Base-by-base conservation (phyloP, 1,139 yeast genomes). In the Geotrichum siamense region DNA sequence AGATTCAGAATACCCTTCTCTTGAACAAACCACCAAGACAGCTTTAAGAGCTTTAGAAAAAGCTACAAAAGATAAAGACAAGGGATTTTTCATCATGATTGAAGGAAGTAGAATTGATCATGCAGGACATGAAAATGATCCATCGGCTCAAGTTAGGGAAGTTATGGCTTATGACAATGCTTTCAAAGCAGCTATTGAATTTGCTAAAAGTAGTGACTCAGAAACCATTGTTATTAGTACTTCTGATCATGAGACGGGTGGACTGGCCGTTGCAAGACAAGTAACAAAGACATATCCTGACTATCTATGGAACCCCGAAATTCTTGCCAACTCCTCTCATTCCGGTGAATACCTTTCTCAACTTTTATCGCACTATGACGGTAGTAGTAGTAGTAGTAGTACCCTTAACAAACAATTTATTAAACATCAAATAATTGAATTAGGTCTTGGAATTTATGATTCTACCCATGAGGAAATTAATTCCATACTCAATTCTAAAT, bases 161-260 rank as follows among this genome's bases (percentile, higher is more conserved):
- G 83, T 81, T 2, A 62, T 82, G 50, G 87, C 85, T 1, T 86
- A 76, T 59, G 93, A 83, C 59, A 77, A 73, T 44, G 86, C 93
- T 3, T 82, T 82, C 62, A 61, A 72, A 52, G 79, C 82, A 5
- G 94, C 80, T 2, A 60, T 75, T 42, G 75, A 82, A 35, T 84
- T 76, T 59, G 83, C 82, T 31, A 75, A 79, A 50, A 56, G 69
- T 5, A 59, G 80, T 3, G 82, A 79, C 40, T 76, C 74, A 15
- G 94, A 84, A 51, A 85, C 94, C 0, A 70, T 82, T 39, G 73
- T 84, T 30, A 67, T 86, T 37, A 76, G 87, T 23, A 85, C 94
- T 2, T 80, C 91, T 21, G 95, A 86, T 60, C 96, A 86, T 63
- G 96, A 86, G 61, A 86, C 96, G 32, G 96, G 96, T 50, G 96